Evolutionary conservation across 108 stramenopile species (phyloP), one percentile per base, ranked within the genome.

Genomic region (Pseudonitzschia delicatissima): DNA sequence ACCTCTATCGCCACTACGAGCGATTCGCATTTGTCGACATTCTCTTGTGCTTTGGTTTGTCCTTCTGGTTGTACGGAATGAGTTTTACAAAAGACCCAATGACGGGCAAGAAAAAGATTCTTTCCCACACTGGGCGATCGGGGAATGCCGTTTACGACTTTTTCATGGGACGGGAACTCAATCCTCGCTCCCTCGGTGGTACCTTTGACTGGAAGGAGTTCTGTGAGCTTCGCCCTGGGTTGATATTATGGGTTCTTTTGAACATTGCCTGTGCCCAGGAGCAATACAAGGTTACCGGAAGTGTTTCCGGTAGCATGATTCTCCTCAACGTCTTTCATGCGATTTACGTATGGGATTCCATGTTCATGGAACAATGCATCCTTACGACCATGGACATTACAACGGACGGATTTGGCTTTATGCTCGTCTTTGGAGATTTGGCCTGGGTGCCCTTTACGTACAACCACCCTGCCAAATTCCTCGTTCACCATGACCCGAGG

Each of bases 381-480:
- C 74, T 99, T 12, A 97, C 97, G 32, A 99, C 97, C 45, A 98
- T 99, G 98, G 98, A 99, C 75, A 97, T 99, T 68, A 99, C 97
- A 33, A 98, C 96, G 29, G 98, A 99, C 79, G 98, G 98, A 33
- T 98, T 99, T 81, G 98, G 98, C 18, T 97, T 87, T 79, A 99
- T 99, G 98, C 87, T 99, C 25, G 77, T 73, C 17, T 98, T 98
- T 80, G 98, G 98, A 17, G 98, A 99, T 72, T 80, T 99, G 45
- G 92, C 93, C n/a, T 99, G 98, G 98, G 96, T 99, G 4, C 98
- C 98, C 1, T 98, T 98, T 71, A 95, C 95, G 5, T 99, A 98
- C 80, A 80, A 79, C 49, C 59, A 98, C 15, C 97, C 97, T 57
- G 93, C 94, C 52, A 72, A 94, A 7, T 98, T 93, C 76, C 78